These are phyloP conservation scores for Curvularia verruculosa DNA, from an alignment of 2,329 filamentous ascomycete genomes.

Conservation along the genomic window DNA sequence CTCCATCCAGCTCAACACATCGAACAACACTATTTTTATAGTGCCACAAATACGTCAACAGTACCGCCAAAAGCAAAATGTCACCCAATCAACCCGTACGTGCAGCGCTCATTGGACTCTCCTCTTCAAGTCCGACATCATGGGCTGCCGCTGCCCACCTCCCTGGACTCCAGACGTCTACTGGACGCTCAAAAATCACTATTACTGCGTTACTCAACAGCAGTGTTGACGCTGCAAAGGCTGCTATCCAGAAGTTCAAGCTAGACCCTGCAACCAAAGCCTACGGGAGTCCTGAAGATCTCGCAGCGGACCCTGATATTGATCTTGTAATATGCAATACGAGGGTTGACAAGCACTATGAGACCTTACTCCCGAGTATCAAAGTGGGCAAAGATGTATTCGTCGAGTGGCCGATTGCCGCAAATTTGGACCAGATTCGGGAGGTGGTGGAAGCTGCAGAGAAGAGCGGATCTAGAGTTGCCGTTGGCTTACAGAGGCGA, in stretches of 20 bases:
- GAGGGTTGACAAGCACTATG: conserved; percentile 61
- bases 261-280: conserved; percentile 51
- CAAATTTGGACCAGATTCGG: conserved; percentile 47
- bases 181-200: conserved; percentile 44
- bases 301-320: conserved; percentile 49
- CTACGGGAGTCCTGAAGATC: conserved; percentile 52
- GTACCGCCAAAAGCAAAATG: not conserved
- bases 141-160: conserved; percentile 65
- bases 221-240: conserved; percentile 48
- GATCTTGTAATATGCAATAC: conserved; percentile 59
- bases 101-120: conserved; percentile 64
- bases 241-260: conserved; percentile 50
- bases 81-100: conserved; percentile 52
- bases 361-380: conserved; percentile 55
- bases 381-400: conserved; percentile 61
- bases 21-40: too few species aligned
- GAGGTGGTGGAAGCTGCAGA: conserved; percentile 51
- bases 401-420: conserved; percentile 57
- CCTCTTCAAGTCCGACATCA: conserved; percentile 56
- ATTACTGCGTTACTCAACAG: conserved; percentile 58
- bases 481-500: conserved; percentile 57
- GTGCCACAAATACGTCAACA: not conserved
- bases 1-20: too few species aligned
- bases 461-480: conserved; percentile 49
- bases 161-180: conserved; percentile 60